phyloP scores from a whole-genome alignment of 2,329 filamentous ascomycete genomes.

The Sporothrix dimorphospora region DNA sequence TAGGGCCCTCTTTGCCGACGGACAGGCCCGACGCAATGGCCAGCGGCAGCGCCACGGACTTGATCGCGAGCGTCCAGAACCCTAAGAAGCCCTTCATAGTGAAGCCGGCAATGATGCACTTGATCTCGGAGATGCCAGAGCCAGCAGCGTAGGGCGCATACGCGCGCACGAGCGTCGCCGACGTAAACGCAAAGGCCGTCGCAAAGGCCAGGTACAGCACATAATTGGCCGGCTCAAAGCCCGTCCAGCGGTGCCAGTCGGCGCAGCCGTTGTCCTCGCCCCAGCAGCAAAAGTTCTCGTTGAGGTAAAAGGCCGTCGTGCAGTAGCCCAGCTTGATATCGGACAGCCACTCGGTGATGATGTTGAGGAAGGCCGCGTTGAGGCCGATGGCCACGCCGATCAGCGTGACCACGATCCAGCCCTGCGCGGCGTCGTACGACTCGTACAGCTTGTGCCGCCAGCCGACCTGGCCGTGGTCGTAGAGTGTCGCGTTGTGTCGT shows the following conservation, averaged over 20 bases:
- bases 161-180: conserved; percentile 81
- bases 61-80: conserved; percentile 88
- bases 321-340: conserved; percentile 98
- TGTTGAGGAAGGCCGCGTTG: conserved; percentile 91
- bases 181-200: conserved; percentile 78
- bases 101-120: conserved; percentile 97
- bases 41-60: conserved; percentile 86
- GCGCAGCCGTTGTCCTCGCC: conserved; percentile 86
- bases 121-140: conserved; percentile 97
- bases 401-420: conserved; percentile 95
- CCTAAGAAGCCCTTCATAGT: conserved; percentile 99
- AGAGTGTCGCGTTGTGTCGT: conserved; percentile 71
- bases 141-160: conserved; percentile 97
- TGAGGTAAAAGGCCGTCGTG: conserved; percentile 92
- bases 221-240: conserved; percentile 79
- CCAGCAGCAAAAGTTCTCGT: conserved; percentile 98
- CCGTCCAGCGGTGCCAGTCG: conserved; percentile 89
- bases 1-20: conserved; percentile 95
- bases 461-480: conserved; percentile 66
- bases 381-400: conserved; percentile 91
- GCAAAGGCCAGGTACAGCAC: conserved; percentile 85
- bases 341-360: conserved; percentile 93
- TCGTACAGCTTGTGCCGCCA: conserved; percentile 83
- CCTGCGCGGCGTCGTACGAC: conserved; percentile 93
- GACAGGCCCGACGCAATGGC: conserved; percentile 93